Percentiles rank a stretch among this genome's conserved stretches.
Evolutionary conservation across 2,329 filamentous ascomycete species (phyloP).

Genomic region (Xylogone sp.): DNA sequence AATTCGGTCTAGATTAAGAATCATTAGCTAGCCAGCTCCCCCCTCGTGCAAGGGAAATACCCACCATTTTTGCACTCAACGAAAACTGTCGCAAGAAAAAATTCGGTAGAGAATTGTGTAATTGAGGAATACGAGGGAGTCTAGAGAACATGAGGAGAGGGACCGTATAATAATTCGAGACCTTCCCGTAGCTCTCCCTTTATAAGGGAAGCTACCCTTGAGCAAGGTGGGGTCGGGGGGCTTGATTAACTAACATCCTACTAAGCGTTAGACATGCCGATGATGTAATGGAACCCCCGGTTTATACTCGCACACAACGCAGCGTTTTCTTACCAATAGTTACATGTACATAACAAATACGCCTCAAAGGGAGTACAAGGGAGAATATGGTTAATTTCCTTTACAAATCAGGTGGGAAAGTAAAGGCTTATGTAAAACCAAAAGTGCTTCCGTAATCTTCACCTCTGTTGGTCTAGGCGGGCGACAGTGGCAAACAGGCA

Average conservation of each 20-base stretch:
- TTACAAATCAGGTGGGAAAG: too few relatives aligned
- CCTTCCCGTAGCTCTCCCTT: neutral
- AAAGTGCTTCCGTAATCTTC: too few relatives aligned
- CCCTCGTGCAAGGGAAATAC: too few relatives aligned
- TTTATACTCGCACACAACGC: too few relatives aligned
- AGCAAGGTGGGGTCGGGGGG: neutral
- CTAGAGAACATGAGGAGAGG: neutral
- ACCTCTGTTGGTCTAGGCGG: too few relatives aligned
- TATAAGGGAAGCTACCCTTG: neutral
- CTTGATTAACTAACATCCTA: neutral
- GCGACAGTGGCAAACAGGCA: too few relatives aligned
- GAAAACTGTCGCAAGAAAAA: neutral
- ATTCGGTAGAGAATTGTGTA: neutral
- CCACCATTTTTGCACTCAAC: constrained; percentile 9
- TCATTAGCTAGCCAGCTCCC: too few relatives aligned
- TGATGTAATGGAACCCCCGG: neutral
- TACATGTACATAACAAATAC: too few relatives aligned
- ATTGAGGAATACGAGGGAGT: neutral
- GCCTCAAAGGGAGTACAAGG: too few relatives aligned
- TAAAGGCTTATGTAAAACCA: too few relatives aligned
- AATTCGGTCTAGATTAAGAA: neutral
- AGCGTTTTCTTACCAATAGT: neutral
- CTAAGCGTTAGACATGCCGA: neutral
- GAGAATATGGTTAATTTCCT: too few relatives aligned
- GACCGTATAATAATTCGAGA: neutral